Conservation (phyloP, 495 filamentous ascomycete genomes). For the Extremus antarcticus region DNA sequence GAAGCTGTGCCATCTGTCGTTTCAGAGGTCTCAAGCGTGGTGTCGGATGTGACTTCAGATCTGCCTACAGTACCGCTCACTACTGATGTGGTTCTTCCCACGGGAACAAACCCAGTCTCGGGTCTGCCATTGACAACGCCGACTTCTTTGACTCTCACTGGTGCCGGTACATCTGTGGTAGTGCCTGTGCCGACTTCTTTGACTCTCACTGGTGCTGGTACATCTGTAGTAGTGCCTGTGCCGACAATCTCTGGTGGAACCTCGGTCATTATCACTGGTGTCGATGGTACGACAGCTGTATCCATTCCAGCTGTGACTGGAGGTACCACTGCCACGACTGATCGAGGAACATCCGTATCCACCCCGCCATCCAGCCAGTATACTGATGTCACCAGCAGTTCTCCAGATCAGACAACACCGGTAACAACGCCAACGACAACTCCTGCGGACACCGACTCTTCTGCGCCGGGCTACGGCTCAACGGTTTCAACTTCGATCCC, state of each 20-base stretch:
- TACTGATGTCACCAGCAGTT: neutral
- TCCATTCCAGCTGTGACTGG: neutral
- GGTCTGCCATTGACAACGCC: neutral
- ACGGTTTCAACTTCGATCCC: slow-evolving; percentile 8
- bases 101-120: neutral
- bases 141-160: neutral
- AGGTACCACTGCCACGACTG: neutral
- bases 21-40: neutral
- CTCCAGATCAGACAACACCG: neutral
- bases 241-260: neutral
- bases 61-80: neutral
- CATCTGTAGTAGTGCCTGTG: slow-evolving; percentile 1
- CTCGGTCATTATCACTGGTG: neutral
- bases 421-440: slow-evolving; percentile 4
- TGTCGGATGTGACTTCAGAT: neutral
- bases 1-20: too few species aligned
- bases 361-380: neutral
- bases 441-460: neutral
- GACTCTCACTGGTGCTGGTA: neutral
- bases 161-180: neutral
- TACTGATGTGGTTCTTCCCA: neutral
- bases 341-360: neutral
- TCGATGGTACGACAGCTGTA: neutral
- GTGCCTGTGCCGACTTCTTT: slow-evolving; percentile 2
- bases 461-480: neutral